Base-by-base conservation (phyloP, 495 filamentous ascomycete genomes). In the Penicillium longicatenatum region DNA sequence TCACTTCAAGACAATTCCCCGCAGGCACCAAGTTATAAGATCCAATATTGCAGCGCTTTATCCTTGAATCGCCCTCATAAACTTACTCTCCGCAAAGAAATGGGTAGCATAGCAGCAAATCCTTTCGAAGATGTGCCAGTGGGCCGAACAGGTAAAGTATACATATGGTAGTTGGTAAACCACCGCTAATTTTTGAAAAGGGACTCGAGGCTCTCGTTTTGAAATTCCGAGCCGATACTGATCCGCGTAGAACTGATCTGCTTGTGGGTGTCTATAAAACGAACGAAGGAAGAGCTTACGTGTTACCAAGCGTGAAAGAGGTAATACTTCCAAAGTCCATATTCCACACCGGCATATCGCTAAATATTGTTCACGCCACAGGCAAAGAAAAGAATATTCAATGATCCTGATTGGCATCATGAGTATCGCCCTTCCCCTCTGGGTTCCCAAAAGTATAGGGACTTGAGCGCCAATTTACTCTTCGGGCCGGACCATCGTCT, bases 251-350 rank as follows among this genome's bases (percentile, higher is more conserved):
- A 53, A 54, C 52, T n/a, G 52, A 59, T 35, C 60, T 62, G 9
- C 55, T 62, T 1, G 60, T 62, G 9, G 60, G 60, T 14, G 55
- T 59, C 4, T 62, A 58, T 17, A 62, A 59, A 21, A 59, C 60
- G 1, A 47, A 59, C 2, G 60, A 62, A 52, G 60, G 60, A 10
- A 59, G 59, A 20, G 46, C 60, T 6, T 62, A 62, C 24, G 43
- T 55, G 12, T 16, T 51, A 14, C 60, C 60, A 9, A 62, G 47
- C 49, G 60, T 62, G 17, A 54, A 52, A 42, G 52, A 54, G 52
- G 60, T 62, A 52, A n/a, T 39, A n/a, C 33, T 6, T 41, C 20
- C 6, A 3, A 12, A 30, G 24, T 19, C 1, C 11, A 7, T 9
- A 24, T 5, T 17, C n/a, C 24, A 19, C 4, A 24, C 22, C n/a